Evolutionary conservation across 2,329 filamentous ascomycete species (phyloP).

Genomic region (Nemania serpens): DNA sequence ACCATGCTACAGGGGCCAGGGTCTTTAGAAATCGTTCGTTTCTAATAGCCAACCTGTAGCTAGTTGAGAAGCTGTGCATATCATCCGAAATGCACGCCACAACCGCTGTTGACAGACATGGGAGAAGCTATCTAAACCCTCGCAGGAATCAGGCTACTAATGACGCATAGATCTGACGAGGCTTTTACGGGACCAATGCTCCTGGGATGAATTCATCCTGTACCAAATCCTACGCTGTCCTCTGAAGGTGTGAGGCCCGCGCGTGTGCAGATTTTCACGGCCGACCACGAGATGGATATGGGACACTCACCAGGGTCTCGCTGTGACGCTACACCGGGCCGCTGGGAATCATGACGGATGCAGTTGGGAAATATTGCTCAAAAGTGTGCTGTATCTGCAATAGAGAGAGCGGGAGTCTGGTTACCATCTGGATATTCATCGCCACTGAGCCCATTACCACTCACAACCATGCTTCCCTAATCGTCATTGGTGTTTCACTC

Average conservation of each 20-base stretch:
- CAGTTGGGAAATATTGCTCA: constrained; percentile 24
- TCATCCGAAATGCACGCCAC: constrained; percentile 7
- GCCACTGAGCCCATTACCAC: constrained; percentile 29
- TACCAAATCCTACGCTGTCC: constrained; percentile 26
- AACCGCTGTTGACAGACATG: neutral
- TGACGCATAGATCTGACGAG: constrained; percentile 16
- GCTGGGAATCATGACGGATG: constrained; percentile 22
- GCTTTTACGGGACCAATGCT: constrained; percentile 6
- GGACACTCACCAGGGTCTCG: constrained; percentile 6
- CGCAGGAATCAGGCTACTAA: constrained; percentile 12
- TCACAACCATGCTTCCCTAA: constrained; percentile 22
- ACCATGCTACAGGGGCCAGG: neutral
- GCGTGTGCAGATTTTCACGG: constrained; percentile 24
- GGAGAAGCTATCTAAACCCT: neutral
- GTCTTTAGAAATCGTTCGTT: constrained; percentile 4
- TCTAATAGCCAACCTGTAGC: neutral
- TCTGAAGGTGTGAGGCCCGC: constrained; percentile 23
- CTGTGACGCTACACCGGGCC: constrained; percentile 32
- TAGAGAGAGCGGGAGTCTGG: constrained; percentile 32
- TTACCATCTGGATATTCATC: constrained; percentile 23
- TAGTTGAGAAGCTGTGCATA: constrained; percentile 10
- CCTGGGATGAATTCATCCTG: constrained; percentile 19
- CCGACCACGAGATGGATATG: constrained; percentile 18
- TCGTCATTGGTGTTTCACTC: constrained; percentile 24
- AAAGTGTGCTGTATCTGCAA: constrained; percentile 28